phyloP scores from a whole-genome alignment of 495 filamentous ascomycete genomes.

The Hypoxylon rickii region DNA sequence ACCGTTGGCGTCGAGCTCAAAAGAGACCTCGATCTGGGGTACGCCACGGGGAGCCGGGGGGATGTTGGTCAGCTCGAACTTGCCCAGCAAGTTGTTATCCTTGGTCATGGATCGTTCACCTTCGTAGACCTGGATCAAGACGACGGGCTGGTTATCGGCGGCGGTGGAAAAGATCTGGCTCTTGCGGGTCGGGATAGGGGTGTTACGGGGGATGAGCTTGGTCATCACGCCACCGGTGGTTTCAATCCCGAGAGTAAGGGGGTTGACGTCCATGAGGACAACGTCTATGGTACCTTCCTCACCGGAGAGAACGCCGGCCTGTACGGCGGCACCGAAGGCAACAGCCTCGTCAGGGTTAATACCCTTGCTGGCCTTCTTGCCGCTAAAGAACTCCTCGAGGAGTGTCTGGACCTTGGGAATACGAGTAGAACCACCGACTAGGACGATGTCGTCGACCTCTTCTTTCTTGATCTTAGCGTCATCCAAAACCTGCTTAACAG shows the following conservation, averaged over 20 bases:
- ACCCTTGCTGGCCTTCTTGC: slow-evolving; percentile 96
- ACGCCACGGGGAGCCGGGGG: slow-evolving; percentile 93
- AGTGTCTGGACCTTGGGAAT: slow-evolving; percentile 96
- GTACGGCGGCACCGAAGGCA: slow-evolving; percentile 95
- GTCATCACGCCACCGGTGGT: slow-evolving; percentile 99
- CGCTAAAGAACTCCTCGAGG: slow-evolving; percentile 92
- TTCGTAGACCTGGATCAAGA: slow-evolving; percentile 97
- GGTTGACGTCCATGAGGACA: slow-evolving; percentile 98
- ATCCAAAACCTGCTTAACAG: slow-evolving; percentile 95
- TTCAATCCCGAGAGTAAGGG: slow-evolving; percentile 96
- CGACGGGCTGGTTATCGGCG: slow-evolving; percentile 96
- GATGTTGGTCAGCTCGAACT: slow-evolving; percentile 96
- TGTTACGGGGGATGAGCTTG: slow-evolving; percentile 93
- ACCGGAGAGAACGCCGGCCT: slow-evolving; percentile 92
- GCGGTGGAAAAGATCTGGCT: slow-evolving; percentile 98
- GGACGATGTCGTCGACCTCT: slow-evolving; percentile 85
- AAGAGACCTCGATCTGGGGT: slow-evolving; percentile 97
- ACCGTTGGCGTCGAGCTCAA: slow-evolving; percentile 97
- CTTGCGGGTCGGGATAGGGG: slow-evolving; percentile 94
- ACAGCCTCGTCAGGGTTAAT: slow-evolving; percentile 99
- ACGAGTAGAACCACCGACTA: slow-evolving; percentile 92
- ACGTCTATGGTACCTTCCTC: slow-evolving; percentile 76
- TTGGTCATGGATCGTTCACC: slow-evolving; percentile 95
- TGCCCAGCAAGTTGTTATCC: slow-evolving; percentile 95
- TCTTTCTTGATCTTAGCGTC: slow-evolving; percentile 89